Evolutionary conservation across 805 yeast species (phyloP), one percentile per base, ranked within the genome.

Genomic region (Candida sonorensis): DNA sequence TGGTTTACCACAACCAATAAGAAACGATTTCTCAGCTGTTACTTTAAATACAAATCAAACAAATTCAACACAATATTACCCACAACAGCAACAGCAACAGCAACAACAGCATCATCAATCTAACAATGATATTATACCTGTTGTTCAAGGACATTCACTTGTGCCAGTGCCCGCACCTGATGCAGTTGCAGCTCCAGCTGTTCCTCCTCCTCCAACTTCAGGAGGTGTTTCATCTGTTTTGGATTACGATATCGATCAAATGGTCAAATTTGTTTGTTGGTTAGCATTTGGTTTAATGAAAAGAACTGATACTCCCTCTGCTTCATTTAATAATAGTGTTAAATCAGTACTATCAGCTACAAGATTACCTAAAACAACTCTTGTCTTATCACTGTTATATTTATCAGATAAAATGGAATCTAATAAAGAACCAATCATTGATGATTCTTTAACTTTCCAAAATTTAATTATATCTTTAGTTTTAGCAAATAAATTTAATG

Each of bases 401-500:
- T 62, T 88, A 49, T 74, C 82, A 46, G 81, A 81, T 48, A 63
- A 55, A 24, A 46, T 62, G 46, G 63, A 67, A 37, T 57, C 62
- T 35, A 59, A 57, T 30, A 52, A 55, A 16, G 53, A 35, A 7
- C 38, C 51, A 9, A 40, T 48, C 14, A 21, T 32, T 13, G 53
- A 54, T 23, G 62, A 63, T 33, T 55, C 64, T 17, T 53, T 54
- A 16, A 63, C 71, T 37, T 83, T 69, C 62, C 67, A 62, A 51
- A 69, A 64, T 53, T 56, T 86, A 26, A 76, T 80, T 26, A 67
- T 81, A 14, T 70, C 94, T 3, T 67, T 90, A 27, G 74, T 90
- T 23, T 64, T 90, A 40, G 94, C 96, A 29, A 90, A 90, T 64
- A 90, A 90, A 62, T 85, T 86, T 57, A 86, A 88, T 54, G 97